phyloP scores from a whole-genome alignment of 257 asterid genomes.

The Verbena officinalis region DNA sequence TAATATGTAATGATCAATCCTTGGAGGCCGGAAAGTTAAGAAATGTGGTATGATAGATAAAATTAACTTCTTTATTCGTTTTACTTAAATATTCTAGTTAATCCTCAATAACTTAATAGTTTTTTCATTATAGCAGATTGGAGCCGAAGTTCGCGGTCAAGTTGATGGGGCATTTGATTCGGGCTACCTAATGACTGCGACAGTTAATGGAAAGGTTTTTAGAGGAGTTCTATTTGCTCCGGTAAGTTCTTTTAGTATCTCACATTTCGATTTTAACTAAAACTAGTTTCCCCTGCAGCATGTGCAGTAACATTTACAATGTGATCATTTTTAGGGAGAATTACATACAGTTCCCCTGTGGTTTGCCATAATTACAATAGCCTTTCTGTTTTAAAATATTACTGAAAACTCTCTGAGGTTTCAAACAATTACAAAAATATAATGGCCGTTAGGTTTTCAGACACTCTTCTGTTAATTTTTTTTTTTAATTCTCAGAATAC shows the following conservation, averaged over 20 bases:
- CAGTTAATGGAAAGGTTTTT: conserved; percentile 76
- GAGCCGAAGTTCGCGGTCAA: conserved; percentile 89
- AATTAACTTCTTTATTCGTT: background rate
- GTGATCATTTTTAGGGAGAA: too few species aligned
- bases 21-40: conserved; percentile 44
- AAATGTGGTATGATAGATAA: conserved; percentile 45
- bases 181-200: conserved; percentile 92
- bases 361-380: too few species aligned
- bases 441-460: too few species aligned
- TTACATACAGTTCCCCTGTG: too few species aligned
- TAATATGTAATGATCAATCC: conserved; percentile 33
- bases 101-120: background rate
- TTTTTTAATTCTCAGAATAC: too few species aligned
- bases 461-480: too few species aligned
- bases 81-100: background rate
- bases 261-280: background rate
- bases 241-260: conserved; percentile 53
- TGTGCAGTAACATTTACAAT: too few species aligned
- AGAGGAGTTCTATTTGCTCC: conserved; percentile 91
- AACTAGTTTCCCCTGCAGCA: too few species aligned
- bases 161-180: conserved; percentile 93
- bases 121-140: conserved; percentile 47
- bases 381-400: too few species aligned
- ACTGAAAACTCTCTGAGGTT: too few species aligned
- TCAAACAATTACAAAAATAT: too few species aligned